Conservation (phyloP, 176 grass and related monocot genomes). For the Hordeum vulgare region DNA sequence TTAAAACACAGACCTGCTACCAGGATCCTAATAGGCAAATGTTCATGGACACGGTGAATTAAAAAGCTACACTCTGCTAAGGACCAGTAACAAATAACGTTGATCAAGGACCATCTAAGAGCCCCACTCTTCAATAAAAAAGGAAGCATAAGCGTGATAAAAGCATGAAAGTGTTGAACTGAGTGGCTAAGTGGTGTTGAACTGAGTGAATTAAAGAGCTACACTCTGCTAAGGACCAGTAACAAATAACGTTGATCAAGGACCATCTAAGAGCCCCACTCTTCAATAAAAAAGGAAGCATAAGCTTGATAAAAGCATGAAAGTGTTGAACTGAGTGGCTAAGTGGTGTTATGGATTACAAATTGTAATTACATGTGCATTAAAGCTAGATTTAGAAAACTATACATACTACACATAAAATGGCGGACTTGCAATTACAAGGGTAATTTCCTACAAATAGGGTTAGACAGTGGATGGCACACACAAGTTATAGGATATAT, state of each 20-base stretch:
- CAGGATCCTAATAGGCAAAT: not conserved
- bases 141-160: not conserved
- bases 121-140: not conserved
- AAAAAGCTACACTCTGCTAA: not conserved
- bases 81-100: not conserved
- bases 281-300: not conserved
- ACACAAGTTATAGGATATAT: not conserved
- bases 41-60: not conserved
- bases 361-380: not conserved
- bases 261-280: not conserved
- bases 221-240: not conserved
- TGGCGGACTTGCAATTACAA: not conserved
- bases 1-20: not conserved
- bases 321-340: not conserved
- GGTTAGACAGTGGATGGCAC: too few relatives aligned
- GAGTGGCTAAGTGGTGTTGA: too few relatives aligned
- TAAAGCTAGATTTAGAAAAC: not conserved
- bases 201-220: conserved; percentile 2
- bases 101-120: not conserved
- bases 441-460: too few relatives aligned
- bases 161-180: not conserved
- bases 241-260: not conserved
- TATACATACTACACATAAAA: not conserved
- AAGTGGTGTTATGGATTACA: not conserved
- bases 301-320: not conserved